phyloP scores from a whole-genome alignment of 768 basidiomycete species.

The Agaricus blazei region DNA sequence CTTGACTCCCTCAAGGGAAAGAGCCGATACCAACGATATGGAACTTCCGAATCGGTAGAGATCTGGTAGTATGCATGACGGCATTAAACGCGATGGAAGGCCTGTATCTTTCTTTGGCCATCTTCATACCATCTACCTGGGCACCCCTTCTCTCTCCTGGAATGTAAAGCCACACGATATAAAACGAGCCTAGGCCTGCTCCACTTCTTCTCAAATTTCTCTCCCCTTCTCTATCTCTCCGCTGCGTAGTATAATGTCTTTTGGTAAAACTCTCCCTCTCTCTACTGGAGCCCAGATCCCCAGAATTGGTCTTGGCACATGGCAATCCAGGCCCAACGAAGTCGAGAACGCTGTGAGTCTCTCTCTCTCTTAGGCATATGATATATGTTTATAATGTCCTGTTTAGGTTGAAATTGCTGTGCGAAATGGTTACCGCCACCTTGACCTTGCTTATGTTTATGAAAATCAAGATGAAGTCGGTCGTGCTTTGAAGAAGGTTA shows the following conservation, averaged over 20 bases:
- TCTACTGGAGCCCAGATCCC: constrained; percentile 52
- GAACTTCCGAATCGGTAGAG: too few relatives aligned
- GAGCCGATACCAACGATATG: too few relatives aligned
- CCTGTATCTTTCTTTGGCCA: background rate
- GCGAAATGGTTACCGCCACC: background rate
- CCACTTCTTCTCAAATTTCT: background rate
- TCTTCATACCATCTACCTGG: too few relatives aligned
- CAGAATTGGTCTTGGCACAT: constrained; percentile 80
- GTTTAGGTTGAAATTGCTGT: background rate
- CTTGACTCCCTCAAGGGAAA: too few relatives aligned
- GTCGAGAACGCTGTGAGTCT: constrained; percentile 62
- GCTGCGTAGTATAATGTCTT: constrained; percentile 27
- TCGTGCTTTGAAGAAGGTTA: background rate
- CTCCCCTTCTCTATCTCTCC: background rate
- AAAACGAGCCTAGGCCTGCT: too few relatives aligned
- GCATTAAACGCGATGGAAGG: too few relatives aligned
- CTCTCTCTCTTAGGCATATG: too few relatives aligned
- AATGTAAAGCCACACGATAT: too few relatives aligned
- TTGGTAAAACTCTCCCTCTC: constrained; percentile 35
- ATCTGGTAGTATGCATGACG: too few relatives aligned
- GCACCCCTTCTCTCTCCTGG: background rate
- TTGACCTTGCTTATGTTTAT: background rate
- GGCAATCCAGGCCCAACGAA: constrained; percentile 71
- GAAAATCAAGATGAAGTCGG: background rate
- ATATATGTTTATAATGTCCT: too few relatives aligned